Evolutionary conservation across 2,329 filamentous ascomycete species (phyloP), one percentile per base, ranked within the genome.

Genomic region (Didymellaceae sp.): DNA sequence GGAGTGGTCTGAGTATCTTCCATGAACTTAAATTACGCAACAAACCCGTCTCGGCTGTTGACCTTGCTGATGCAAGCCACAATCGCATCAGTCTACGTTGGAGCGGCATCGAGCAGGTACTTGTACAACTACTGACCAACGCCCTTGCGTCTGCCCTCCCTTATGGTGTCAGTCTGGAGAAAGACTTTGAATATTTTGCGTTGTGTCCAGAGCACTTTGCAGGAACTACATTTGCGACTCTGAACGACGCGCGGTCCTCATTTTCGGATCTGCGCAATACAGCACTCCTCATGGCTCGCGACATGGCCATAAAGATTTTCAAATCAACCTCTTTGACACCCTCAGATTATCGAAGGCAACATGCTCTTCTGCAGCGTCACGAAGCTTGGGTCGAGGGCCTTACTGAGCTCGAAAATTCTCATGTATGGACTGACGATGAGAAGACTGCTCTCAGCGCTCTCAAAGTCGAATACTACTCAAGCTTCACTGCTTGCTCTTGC

Each of bases 1-100:
- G 71, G 14, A 77, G 66, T 31, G 77, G 77, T 0, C 39, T 79
- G 5, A 73, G 66, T 26, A 62, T 79, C 14, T 51, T 63, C n/a
- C 4, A 48, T 9, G 59, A 57, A 31, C 40, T 43, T 31, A 31
- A 34, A 21, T 30, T 38, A 25, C 30, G 22, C 7, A 28, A 37
- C 2, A 16, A 8, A 7, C 6, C 28, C 3, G 7, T 11, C 9
- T 25, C 16, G 7, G 11, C 6, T 8, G 11, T n/a, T 6, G 16
- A 13, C 8, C 13, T 18, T 43, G 10, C n/a, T 26, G 38, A 39
- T 28, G 6, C 22, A 14, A 8, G 8, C n/a, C 24, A 24, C 6
- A 6, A 4, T 2, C 21, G 18, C 30, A 13, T 37, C 37, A 17
- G 20, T 24, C 20, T 35, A n/a, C 28, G 26, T 0, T 25, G 24